Evolutionary conservation across 495 filamentous ascomycete genomes (phyloP).

Genomic region (Aspergillus conjunctus): DNA sequence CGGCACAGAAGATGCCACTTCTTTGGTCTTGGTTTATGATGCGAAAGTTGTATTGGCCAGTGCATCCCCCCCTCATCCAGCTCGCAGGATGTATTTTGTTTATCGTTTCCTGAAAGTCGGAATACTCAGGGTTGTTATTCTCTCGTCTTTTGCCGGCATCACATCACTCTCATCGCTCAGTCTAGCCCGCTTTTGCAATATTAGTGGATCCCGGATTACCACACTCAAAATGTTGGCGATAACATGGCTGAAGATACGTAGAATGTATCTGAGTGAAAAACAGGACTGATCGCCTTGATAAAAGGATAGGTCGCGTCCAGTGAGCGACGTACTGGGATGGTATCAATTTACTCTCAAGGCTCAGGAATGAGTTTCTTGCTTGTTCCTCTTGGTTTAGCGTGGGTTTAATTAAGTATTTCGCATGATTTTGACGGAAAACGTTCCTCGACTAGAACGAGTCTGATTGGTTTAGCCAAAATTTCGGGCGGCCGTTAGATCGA

Average conservation of each 20-base stretch:
- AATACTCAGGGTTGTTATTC: too few species aligned
- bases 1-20: conserved; percentile 12
- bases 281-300: too few species aligned
- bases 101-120: neutral
- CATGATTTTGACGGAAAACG: conserved; percentile 27
- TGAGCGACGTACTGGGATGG: too few species aligned
- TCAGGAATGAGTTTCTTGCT: neutral
- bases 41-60: neutral
- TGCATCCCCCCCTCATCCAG: neutral
- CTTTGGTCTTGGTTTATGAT: neutral
- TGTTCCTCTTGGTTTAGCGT: conserved; percentile 5
- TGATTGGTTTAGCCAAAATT: conserved; percentile 23
- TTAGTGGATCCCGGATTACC: too few species aligned
- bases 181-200: too few species aligned
- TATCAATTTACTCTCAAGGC: neutral
- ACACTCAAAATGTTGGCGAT: too few species aligned
- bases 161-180: too few species aligned
- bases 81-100: neutral
- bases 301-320: too few species aligned
- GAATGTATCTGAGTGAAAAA: too few species aligned
- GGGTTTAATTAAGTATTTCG: conserved; percentile 13
- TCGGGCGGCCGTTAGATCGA: conserved; percentile 31
- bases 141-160: too few species aligned
- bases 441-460: conserved; percentile 22
- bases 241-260: too few species aligned